Percentiles rank a stretch among this genome's conserved stretches.
Conservation (phyloP, 148 eudicot species). For the Rheum nobile region DNA sequence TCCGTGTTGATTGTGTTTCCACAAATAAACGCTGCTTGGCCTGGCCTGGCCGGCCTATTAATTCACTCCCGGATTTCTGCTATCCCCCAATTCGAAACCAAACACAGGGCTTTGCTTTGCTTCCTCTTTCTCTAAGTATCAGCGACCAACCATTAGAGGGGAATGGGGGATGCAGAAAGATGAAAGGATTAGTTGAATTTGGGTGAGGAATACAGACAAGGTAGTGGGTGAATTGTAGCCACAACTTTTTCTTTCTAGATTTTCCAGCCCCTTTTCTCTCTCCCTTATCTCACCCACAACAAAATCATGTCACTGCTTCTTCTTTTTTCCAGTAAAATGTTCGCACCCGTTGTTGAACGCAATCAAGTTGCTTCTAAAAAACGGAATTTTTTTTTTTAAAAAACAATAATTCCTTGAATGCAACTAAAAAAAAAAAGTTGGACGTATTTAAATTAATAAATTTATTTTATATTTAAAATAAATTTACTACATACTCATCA, state of each 20-base stretch:
- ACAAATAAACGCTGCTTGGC: neutral
- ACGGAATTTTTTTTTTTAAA: too few relatives aligned
- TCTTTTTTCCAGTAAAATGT: neutral
- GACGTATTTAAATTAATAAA: too few relatives aligned
- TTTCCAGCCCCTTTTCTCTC: neutral
- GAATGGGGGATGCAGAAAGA: neutral
- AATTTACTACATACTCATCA: too few relatives aligned
- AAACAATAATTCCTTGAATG: too few relatives aligned
- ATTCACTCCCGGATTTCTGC: neutral
- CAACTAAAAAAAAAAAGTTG: too few relatives aligned
- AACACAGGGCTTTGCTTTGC: neutral
- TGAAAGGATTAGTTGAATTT: slow-evolving; percentile 22
- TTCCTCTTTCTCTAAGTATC: neutral
- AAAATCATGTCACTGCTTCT: neutral
- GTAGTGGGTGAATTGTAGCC: slow-evolving; percentile 47
- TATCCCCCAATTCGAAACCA: neutral
- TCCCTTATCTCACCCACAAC: neutral
- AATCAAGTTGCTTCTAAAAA: too few relatives aligned
- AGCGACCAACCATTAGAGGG: neutral
- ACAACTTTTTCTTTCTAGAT: slow-evolving; percentile 40
- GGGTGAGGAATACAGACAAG: slow-evolving; percentile 23
- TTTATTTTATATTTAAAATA: too few relatives aligned
- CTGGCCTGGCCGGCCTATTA: neutral
- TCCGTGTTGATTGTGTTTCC: neutral
- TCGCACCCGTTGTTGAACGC: too few relatives aligned